Base-by-base conservation (phyloP, 495 filamentous ascomycete species). In the Xylaria nigripes region DNA sequence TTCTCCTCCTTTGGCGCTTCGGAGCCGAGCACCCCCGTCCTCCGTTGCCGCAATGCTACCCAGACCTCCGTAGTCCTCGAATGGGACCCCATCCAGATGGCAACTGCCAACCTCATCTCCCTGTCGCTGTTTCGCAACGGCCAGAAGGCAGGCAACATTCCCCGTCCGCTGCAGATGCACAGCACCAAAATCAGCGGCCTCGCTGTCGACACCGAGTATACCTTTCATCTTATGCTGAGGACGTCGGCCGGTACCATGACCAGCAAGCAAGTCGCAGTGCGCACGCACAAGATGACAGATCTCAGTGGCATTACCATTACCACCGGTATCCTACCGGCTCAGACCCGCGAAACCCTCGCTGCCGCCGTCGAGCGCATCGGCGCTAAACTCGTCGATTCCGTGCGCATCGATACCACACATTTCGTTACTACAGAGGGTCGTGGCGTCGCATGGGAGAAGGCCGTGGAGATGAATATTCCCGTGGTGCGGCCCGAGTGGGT, bases 231-330 rank as follows among this genome's bases (percentile, higher is more conserved):
- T 21, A 84, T 97, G 32, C 73, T 99, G 65, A 80, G 88, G 58
- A 97, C 93, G 0, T 86, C 81, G 22, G 93, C 94, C n/a, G 92
- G 93, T 25, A 92, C 87, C 21, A 89, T 83, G 58, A 75, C 80
- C 45, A 90, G 85, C 59, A 87, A 95, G 66, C 89, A 87, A 65
- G 75, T 99, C 50, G 80, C 80, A 7, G 89, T 95, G 45, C 82
- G 83, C 57, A 99, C 93, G 41, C 94, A 97, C 73, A 96, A 96
- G 76, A 96, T 97, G 94, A 97, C 93, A 24, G 93, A 99, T 70
- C 76, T 99, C 45, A 89, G 85, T 49, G 93, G 93, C 45, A 94
- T 99, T 67, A 97, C 94, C 10, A 86, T 99, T 51, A 96, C 91
- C 12, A 86, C 90, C 5, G 93, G 93, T 18, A 79, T 95, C 54